Percentiles rank a stretch among this genome's conserved stretches.
phyloP scores from a whole-genome alignment of 2,329 filamentous ascomycete genomes.

The Nectriaceae sp. region DNA sequence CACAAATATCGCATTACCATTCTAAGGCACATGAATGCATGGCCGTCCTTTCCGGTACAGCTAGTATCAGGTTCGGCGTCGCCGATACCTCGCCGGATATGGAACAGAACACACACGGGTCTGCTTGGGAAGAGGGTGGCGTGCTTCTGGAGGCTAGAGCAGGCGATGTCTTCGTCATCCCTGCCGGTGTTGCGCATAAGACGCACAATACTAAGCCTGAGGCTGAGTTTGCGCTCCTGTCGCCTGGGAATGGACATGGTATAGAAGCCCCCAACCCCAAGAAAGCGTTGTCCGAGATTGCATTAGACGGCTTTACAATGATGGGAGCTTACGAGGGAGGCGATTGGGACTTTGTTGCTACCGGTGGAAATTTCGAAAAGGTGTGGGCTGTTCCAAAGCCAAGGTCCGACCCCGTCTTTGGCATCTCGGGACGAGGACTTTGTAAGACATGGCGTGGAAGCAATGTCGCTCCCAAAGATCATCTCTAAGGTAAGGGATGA shows the following conservation, averaged over 20 bases:
- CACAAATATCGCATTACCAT: constrained; percentile 60
- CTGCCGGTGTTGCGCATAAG: constrained; percentile 58
- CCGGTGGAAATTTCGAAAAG: constrained; percentile 20
- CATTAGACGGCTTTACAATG: constrained; percentile 34
- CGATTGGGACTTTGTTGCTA: constrained; percentile 21
- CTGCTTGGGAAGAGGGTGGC: constrained; percentile 46
- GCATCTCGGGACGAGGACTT: constrained; percentile 4
- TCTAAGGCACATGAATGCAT: constrained; percentile 58
- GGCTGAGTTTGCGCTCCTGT: constrained; percentile 37
- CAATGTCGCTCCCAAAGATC: too few relatives aligned
- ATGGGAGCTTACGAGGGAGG: constrained; percentile 51
- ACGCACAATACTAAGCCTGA: constrained; percentile 45
- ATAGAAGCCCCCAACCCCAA: constrained; percentile 37
- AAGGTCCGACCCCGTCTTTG: constrained; percentile 20
- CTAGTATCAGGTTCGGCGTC: constrained; percentile 56
- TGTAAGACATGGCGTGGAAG: constrained; percentile 17
- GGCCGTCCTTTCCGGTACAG: constrained; percentile 54
- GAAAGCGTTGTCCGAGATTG: constrained; percentile 37
- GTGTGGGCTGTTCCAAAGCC: constrained; percentile 23
- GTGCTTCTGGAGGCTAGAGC: constrained; percentile 48
- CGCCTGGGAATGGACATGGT: constrained; percentile 42
- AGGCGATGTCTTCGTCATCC: constrained; percentile 61
- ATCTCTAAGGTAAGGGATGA: too few relatives aligned
- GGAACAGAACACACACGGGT: constrained; percentile 41
- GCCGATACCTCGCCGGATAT: constrained; percentile 46